These are phyloP conservation scores for Venturia oleaginea DNA, from an alignment of 2,329 filamentous ascomycete species.

Conservation along the genomic window DNA sequence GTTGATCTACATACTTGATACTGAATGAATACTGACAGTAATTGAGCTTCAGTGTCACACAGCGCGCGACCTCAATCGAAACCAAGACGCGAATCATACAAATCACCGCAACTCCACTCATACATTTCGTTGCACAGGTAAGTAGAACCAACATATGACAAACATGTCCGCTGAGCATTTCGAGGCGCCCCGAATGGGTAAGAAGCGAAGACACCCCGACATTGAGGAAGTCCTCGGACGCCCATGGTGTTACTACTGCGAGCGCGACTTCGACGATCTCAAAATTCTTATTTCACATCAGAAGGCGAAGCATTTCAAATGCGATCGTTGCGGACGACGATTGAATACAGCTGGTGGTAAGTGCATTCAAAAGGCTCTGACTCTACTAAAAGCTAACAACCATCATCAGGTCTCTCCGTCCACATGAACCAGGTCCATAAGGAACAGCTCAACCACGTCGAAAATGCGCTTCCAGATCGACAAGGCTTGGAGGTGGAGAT, in stretches of 20 bases:
- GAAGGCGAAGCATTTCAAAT: conserved; percentile 99
- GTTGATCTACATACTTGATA: background rate
- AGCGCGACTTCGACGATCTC: conserved; percentile 94
- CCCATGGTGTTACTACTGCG: conserved; percentile 99
- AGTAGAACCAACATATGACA: conserved; percentile 3
- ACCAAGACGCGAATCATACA: background rate
- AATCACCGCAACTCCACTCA: background rate
- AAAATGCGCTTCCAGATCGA: conserved; percentile 84
- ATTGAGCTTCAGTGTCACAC: background rate
- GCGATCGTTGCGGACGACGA: conserved; percentile 77
- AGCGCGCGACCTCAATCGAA: background rate
- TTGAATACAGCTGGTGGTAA: conserved; percentile 90
- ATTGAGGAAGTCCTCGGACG: conserved; percentile 80
- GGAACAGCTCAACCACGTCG: conserved; percentile 75
- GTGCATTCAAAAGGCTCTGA: conserved; percentile 21
- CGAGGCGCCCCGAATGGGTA: conserved; percentile 52
- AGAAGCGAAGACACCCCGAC: conserved; percentile 77
- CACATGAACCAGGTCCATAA: conserved; percentile 99
- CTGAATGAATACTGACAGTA: background rate
- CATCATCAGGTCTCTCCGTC: conserved; percentile 62
- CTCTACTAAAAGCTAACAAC: conserved; percentile 13
- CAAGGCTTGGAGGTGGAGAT: conserved; percentile 86
- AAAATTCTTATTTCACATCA: conserved; percentile 96
- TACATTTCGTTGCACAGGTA: conserved; percentile 2
- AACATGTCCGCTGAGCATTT: conserved; percentile 4